Evolutionary conservation across 2,329 filamentous ascomycete species (phyloP), one percentile per base, ranked within the genome.

Genomic region (Periconia macrospinosa): DNA sequence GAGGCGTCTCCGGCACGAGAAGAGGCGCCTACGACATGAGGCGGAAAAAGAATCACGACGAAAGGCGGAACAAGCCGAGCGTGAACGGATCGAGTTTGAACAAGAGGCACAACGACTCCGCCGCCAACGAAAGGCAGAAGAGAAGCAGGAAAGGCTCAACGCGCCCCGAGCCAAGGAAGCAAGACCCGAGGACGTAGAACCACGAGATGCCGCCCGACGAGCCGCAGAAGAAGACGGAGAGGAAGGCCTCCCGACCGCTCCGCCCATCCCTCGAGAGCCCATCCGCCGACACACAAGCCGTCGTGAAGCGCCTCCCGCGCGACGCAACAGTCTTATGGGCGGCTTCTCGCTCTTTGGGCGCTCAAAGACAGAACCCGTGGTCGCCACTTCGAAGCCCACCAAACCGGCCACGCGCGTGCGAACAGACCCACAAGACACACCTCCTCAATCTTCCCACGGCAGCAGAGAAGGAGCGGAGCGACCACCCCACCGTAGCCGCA

Each of bases 381-480:
- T 64, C 7, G 62, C 66, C 13, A 57, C 49, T 3, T 55, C 68
- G 6, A 71, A 60, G 46, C 47, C 66, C 11, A 56, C 59, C 30
- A 68, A 66, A 27, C 61, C 67, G 9, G 54, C 59, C 5, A 45
- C 60, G 17, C 66, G 64, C 17, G 61, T 61, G 3, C 65, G 63
- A 20, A 60, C 63, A 7, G 68, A 72, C 43, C 60, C 69, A 11
- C 59, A 62, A 17, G 70, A 63, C 47, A 70, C 66, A 49, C 62
- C 66, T 13, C 60, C 68, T 30, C 23, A 27, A 27, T 72, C 69
- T 2, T 72, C 70, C 1, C 66, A 66, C 30, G 69, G 65, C 20
- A 69, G 68, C 42, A 64, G 67, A 9, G 69, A 71, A 30, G 59
- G 66, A 14, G 53, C 52, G 23, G 67, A 72, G 37, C 68, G 67